Conservation (phyloP, 208 protist genomes). For the Acanthamoeba lugdunensis region DNA sequence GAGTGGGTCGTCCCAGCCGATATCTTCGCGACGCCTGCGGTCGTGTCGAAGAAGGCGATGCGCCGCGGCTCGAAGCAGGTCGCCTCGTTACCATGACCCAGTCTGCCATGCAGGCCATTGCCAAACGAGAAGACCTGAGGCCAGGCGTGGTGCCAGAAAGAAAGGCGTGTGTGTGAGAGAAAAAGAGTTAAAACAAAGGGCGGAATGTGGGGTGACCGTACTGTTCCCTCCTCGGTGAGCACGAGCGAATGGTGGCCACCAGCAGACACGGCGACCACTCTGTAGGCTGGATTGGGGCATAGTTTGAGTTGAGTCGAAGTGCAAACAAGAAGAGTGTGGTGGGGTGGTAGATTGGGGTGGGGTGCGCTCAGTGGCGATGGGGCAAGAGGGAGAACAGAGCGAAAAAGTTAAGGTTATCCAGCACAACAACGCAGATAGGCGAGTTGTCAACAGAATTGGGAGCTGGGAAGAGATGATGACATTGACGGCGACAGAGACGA, state of each 20-base stretch:
- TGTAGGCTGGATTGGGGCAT: background rate
- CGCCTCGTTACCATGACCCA: background rate
- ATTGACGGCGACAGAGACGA: too few relatives aligned
- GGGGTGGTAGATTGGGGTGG: background rate
- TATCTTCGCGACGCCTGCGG: background rate
- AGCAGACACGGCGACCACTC: constrained; percentile 8
- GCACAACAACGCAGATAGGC: background rate
- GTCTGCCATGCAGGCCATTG: background rate
- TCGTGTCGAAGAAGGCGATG: constrained; percentile 30
- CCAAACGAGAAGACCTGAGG: constrained; percentile 30
- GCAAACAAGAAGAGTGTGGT: background rate
- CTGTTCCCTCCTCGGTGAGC: background rate
- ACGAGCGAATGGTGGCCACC: constrained; percentile 21
- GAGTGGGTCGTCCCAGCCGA: background rate
- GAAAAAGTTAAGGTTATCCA: constrained; percentile 7
- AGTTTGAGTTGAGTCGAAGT: background rate
- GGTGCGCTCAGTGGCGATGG: too few relatives aligned
- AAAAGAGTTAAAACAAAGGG: too few relatives aligned
- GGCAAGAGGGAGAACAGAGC: background rate
- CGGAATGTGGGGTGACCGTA: background rate
- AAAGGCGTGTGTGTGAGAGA: too few relatives aligned
- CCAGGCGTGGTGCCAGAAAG: background rate
- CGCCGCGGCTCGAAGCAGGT: constrained; percentile 24
- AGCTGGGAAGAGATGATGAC: background rate
- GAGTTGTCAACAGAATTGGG: background rate